A percentile compares a stretch with the other conserved stretches of the same genome.
These are phyloP conservation scores for Porphyra umbilicalis DNA, from an alignment of 31 red algal species.

Conservation along the genomic window DNA sequence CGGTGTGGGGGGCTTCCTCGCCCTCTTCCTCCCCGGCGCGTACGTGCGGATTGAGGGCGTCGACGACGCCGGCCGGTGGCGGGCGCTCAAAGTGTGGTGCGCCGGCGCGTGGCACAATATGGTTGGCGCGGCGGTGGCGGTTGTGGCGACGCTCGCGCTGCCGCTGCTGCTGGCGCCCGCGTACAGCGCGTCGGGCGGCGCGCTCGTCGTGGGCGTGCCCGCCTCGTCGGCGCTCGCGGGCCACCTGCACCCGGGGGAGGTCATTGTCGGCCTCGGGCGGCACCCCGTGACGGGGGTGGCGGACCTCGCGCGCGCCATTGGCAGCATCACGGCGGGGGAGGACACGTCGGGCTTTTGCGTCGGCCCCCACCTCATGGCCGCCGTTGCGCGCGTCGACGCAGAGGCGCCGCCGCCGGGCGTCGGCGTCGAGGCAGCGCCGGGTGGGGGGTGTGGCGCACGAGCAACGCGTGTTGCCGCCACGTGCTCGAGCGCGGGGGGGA, in stretches of 20 bases:
- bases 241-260: slow-evolving; percentile 25
- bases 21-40: slow-evolving; percentile 67
- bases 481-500: background rate
- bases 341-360: slow-evolving; percentile 51
- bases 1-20: slow-evolving; percentile 58
- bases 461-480: background rate
- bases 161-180: slow-evolving; percentile 7
- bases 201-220: slow-evolving; percentile 32
- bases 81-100: slow-evolving; percentile 51
- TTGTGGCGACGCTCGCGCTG: slow-evolving; percentile 12
- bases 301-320: slow-evolving; percentile 16
- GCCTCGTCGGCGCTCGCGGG: slow-evolving; percentile 10
- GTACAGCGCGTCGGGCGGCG: slow-evolving; percentile 18
- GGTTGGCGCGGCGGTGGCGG: slow-evolving; percentile 3
- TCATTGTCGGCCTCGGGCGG: slow-evolving; percentile 22
- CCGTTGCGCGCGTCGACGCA: background rate
- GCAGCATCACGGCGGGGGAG: background rate
- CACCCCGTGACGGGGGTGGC: slow-evolving; percentile 21
- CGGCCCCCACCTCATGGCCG: background rate
- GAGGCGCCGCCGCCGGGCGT: background rate
- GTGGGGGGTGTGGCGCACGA: background rate
- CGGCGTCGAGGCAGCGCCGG: background rate
- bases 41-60: slow-evolving; percentile 47
- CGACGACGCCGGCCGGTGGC: background rate
- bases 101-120: slow-evolving; percentile 83